Evolutionary conservation across 345 rosid species (phyloP).

Genomic region (Alliaria petiolata): DNA sequence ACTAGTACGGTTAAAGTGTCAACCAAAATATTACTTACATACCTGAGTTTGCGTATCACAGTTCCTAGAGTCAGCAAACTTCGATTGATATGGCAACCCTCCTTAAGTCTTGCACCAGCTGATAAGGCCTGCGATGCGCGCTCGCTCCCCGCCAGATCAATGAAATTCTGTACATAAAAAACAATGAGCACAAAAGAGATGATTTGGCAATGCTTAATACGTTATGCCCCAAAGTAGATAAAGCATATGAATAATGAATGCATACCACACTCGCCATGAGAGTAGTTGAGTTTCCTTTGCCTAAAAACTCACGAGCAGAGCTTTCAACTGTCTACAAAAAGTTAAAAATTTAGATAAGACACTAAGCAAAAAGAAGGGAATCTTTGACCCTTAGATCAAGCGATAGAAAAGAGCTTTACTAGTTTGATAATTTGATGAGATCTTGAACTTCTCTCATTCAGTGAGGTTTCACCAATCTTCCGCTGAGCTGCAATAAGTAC

Average conservation of each 20-base stretch:
- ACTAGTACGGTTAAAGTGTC: not conserved
- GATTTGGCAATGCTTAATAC: not conserved
- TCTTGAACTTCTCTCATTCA: slow-evolving; percentile 96
- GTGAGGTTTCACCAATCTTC: slow-evolving; percentile 81
- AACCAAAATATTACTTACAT: slow-evolving; percentile 1
- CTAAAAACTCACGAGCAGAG: slow-evolving; percentile 90
- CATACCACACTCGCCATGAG: slow-evolving; percentile 92
- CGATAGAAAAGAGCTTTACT: slow-evolving; percentile 37
- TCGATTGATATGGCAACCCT: slow-evolving; percentile 97
- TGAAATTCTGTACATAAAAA: slow-evolving; percentile 62
- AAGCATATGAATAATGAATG: slow-evolving; percentile 4
- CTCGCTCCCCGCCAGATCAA: slow-evolving; percentile 98
- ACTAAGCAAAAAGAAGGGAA: slow-evolving; percentile 1
- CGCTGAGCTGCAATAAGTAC: slow-evolving; percentile 68
- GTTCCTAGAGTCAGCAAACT: slow-evolving; percentile 93
- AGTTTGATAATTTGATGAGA: slow-evolving; percentile 98
- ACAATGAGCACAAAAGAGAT: slow-evolving; percentile 6
- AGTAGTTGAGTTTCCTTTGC: slow-evolving; percentile 86
- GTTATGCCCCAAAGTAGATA: not conserved
- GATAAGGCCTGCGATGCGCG: slow-evolving; percentile 93
- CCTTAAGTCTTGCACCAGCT: slow-evolving; percentile 87
- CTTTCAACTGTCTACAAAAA: slow-evolving; percentile 80
- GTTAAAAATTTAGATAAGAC: not conserved
- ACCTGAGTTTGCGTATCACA: slow-evolving; percentile 97
- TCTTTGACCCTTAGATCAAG: not conserved